Conservation (phyloP, 441 rosid genomes). For the Capsella rubella region DNA sequence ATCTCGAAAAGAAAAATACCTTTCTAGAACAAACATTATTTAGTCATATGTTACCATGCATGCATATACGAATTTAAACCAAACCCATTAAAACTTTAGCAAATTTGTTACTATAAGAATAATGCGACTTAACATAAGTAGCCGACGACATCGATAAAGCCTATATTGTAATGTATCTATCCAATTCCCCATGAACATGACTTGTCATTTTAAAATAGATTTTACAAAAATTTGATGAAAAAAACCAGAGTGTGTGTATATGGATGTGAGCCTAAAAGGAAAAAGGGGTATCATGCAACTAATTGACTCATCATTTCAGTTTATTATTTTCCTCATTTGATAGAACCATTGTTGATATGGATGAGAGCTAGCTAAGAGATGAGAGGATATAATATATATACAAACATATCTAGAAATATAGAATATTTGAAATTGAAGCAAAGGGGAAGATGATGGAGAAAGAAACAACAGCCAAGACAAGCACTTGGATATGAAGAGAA, state of each 20-base stretch:
- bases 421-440: conserved; percentile 39
- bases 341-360: conserved; percentile 37
- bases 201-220: conserved; percentile 37
- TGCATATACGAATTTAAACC: neutral
- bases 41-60: neutral
- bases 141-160: conserved; percentile 9
- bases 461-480: conserved; percentile 75
- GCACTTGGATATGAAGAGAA: conserved; percentile 50
- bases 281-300: conserved; percentile 16
- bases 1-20: neutral
- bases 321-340: conserved; percentile 25
- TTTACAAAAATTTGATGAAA: conserved; percentile 10
- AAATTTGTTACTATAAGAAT: neutral
- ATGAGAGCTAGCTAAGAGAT: conserved; percentile 31
- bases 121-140: conserved; percentile 13
- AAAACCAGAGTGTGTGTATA: neutral
- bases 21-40: neutral
- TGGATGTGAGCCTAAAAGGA: conserved; percentile 30
- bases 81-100: neutral
- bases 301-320: conserved; percentile 38
- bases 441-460: conserved; percentile 45
- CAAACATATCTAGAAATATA: conserved; percentile 25
- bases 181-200: conserved; percentile 40
- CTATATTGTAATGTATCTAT: conserved; percentile 23
- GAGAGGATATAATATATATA: conserved; percentile 32